A percentile compares a stretch with the other conserved stretches of the same genome.
Conservation (phyloP, 768 basidiomycete species). For the Termitomyces eurrhizus region DNA sequence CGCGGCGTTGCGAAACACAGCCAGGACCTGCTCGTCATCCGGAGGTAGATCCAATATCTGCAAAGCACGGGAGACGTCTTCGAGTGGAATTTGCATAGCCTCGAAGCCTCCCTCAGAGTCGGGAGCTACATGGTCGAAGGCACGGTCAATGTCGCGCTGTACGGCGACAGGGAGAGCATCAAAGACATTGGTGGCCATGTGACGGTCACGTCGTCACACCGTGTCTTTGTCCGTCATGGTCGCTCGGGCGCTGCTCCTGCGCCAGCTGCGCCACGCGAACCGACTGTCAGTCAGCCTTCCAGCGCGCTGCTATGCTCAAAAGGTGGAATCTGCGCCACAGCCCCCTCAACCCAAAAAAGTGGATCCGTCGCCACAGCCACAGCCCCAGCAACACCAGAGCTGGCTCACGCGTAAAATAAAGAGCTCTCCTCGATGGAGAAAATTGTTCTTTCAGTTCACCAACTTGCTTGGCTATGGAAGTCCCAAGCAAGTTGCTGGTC, state of each 20-base stretch:
- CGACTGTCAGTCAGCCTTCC: neutral
- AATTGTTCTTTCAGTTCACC: constrained; percentile 44
- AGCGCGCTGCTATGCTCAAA: neutral
- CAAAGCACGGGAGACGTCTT: constrained; percentile 58
- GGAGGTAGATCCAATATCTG: constrained; percentile 59
- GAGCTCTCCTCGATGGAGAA: constrained; percentile 42
- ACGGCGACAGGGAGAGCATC: constrained; percentile 35
- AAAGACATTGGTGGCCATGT: constrained; percentile 26
- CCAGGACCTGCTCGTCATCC: constrained; percentile 69
- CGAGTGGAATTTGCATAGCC: constrained; percentile 45
- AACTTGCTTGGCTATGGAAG: constrained; percentile 56
- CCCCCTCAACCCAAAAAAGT: neutral
- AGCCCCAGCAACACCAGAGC: constrained; percentile 15
- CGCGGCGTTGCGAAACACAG: constrained; percentile 73
- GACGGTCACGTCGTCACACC: constrained; percentile 12
- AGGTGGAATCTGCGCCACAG: neutral
- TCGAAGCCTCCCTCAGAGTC: constrained; percentile 6
- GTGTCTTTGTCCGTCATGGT: constrained; percentile 11
- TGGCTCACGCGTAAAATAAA: constrained; percentile 58
- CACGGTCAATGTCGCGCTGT: constrained; percentile 47
- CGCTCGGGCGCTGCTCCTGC: constrained; percentile 11
- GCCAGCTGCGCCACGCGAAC: constrained; percentile 11
- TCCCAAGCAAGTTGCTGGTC: constrained; percentile 56
- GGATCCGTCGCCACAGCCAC: constrained; percentile 1
- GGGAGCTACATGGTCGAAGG: constrained; percentile 35